These are phyloP conservation scores for Aspergillus awamori DNA, from an alignment of 2,329 filamentous ascomycete species.

Conservation along the genomic window DNA sequence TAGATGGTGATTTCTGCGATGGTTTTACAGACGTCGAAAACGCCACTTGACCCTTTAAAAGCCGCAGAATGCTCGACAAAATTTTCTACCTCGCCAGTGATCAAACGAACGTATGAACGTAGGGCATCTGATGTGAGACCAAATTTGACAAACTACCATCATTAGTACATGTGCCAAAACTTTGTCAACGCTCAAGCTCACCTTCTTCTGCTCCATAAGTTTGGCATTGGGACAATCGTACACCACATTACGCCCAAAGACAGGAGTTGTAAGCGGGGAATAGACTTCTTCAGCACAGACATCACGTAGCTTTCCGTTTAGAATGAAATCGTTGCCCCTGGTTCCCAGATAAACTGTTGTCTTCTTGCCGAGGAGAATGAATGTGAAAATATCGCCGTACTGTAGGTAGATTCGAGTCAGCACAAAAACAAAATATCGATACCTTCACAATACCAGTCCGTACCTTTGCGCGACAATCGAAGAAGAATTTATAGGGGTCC, in stretches of 20 bases:
- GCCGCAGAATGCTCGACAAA: conserved; percentile 69
- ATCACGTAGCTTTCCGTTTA: conserved; percentile 88
- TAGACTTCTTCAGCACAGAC: conserved; percentile 92
- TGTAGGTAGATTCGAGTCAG: conserved; percentile 36
- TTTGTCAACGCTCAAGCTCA: conserved; percentile 41
- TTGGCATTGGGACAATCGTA: conserved; percentile 91
- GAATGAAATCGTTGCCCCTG: conserved; percentile 84
- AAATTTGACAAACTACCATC: conserved; percentile 61
- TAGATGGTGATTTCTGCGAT: conserved; percentile 90
- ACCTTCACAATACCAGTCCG: conserved; percentile 17
- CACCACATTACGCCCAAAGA: conserved; percentile 83
- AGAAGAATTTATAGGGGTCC: conserved; percentile 69
- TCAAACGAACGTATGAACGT: conserved; percentile 74
- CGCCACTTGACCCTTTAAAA: conserved; percentile 70
- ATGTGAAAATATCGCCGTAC: conserved; percentile 90
- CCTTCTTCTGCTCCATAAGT: conserved; percentile 96
- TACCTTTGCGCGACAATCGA: conserved; percentile 72
- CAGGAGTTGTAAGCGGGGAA: conserved; percentile 69
- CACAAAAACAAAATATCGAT: background rate
- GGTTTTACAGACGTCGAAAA: conserved; percentile 70
- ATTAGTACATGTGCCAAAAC: conserved; percentile 27
- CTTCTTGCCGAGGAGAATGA: conserved; percentile 83
- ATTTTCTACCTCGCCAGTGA: conserved; percentile 71
- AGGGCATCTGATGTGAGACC: conserved; percentile 65
- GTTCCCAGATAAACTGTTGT: conserved; percentile 83